Evolutionary conservation across 2,329 filamentous ascomycete genomes (phyloP).

Genomic region (Colletotrichum cordylinicola): DNA sequence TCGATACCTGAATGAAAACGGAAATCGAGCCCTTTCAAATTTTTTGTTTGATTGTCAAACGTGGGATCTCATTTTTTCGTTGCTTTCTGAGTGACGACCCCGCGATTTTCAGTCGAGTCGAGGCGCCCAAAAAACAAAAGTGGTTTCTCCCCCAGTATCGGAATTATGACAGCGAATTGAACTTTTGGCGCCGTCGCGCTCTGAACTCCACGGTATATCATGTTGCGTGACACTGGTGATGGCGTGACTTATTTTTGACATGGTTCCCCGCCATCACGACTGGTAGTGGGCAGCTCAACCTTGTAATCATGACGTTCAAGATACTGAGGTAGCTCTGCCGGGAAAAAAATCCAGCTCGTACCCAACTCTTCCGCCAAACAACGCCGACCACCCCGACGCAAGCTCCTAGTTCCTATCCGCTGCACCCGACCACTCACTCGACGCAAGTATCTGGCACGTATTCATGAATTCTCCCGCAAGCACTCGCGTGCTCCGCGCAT

Average conservation of each 20-base stretch:
- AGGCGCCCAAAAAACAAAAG: slow-evolving; percentile 13
- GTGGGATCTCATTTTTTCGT: neutral
- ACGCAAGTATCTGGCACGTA: neutral
- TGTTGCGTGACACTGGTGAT: neutral
- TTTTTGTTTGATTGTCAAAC: slow-evolving; percentile 4
- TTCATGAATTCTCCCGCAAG: neutral
- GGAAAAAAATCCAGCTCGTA: neutral
- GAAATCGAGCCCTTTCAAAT: slow-evolving; percentile 21
- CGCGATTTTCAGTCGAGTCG: neutral
- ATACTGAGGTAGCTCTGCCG: neutral
- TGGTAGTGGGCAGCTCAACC: neutral
- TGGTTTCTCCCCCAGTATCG: neutral
- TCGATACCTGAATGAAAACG: slow-evolving; percentile 27
- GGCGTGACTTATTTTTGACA: neutral
- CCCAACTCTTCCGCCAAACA: neutral
- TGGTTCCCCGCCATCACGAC: neutral
- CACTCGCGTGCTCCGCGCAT: slow-evolving; percentile 8
- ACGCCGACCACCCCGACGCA: neutral
- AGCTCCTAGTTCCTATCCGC: neutral
- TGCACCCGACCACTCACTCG: no score
- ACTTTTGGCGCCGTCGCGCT: neutral
- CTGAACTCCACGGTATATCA: neutral
- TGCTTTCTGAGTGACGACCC: neutral
- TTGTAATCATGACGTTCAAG: slow-evolving; percentile 22
- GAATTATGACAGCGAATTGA: slow-evolving; percentile 21